Base-by-base conservation (phyloP, 805 yeast genomes). In the Barnettozyma populi region DNA sequence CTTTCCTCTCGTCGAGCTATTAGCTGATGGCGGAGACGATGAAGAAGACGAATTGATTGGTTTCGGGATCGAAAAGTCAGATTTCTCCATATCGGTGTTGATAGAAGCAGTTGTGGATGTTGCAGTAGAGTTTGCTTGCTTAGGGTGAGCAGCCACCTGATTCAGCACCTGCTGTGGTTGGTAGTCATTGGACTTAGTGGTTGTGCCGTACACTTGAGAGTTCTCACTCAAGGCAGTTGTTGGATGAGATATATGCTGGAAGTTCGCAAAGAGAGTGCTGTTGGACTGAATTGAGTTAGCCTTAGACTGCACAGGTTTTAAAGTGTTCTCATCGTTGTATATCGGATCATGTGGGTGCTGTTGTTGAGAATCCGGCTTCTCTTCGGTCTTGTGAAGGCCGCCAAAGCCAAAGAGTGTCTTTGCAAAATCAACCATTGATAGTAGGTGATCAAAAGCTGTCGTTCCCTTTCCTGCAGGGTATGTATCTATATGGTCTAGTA, bases 1-100 rank as follows among this genome's bases (percentile, higher is more conserved):
- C 64, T 86, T 86, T 40, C 98, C 98, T 61, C 86, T 78, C 37
- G 94, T 90, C 6, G 77, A 62, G 44, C 66, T 62, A 41, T 73
- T 43, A n/a, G 41, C 14, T 18, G 53, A 42, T 41, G 56, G 18
- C 24, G 53, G 32, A 38, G 55, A 43, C 41, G 55, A 11, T 41
- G 58, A 20, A 43, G 57, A 19, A 52, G 57, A 23, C 44, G 53
- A 27, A 31, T 36, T 42, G 48, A 31, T 36, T 50, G 18, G 40
- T 41, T 41, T 46, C n/a, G 49, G 49, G 14, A 36, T 41, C 13
- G 42, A 38, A 16, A 37, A n/a, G 18, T 41, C 45, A 21, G 45
- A 41, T 36, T 36, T 41, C 23, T 46, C 49, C 18, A 41, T 18
- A 5, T 46, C 49, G 25, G 51, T 41, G 19, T 44, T 44, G 27